phyloP scores from a whole-genome alignment of 768 basidiomycete species.

The Suillus bovinus region DNA sequence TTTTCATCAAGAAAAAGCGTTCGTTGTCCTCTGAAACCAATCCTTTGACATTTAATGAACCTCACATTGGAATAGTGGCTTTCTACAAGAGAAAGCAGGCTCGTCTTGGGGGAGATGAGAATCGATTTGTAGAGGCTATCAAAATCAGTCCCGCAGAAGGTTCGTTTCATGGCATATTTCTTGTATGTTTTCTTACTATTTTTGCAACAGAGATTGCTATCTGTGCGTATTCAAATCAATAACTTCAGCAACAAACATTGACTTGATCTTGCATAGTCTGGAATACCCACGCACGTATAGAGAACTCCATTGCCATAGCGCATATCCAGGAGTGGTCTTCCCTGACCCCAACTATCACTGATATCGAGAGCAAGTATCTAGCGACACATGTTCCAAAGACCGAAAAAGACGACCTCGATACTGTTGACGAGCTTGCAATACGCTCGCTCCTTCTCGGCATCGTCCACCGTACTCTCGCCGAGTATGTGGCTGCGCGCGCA shows the following conservation, averaged over 20 bases:
- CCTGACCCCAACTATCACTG: constrained; percentile 46
- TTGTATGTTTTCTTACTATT: constrained; percentile 10
- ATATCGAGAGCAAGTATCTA: constrained; percentile 34
- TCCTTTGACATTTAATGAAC: constrained; percentile 2
- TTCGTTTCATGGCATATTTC: constrained; percentile 27
- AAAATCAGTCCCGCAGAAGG: constrained; percentile 73
- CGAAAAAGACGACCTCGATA: constrained; percentile 53
- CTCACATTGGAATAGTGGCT: constrained; percentile 46
- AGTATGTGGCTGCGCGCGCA: constrained; percentile 43
- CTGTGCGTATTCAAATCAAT: constrained; percentile 45
- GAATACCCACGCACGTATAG: constrained; percentile 73
- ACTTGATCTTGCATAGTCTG: constrained; percentile 51
- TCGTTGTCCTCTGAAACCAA: constrained; percentile 23
- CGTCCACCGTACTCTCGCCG: constrained; percentile 56
- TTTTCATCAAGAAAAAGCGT: constrained; percentile 79
- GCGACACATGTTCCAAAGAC: neutral
- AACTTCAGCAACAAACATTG: constrained; percentile 2
- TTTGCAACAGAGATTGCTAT: constrained; percentile 59
- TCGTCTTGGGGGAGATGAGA: constrained; percentile 52
- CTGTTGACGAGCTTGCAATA: constrained; percentile 67
- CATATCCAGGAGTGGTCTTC: constrained; percentile 58
- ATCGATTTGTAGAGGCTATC: constrained; percentile 52
- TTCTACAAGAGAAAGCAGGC: constrained; percentile 74
- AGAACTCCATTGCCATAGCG: constrained; percentile 48
- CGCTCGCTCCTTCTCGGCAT: constrained; percentile 71